Evolutionary conservation across 1,284 basidiomycete species (phyloP), one percentile per base, ranked within the genome.

Genomic region (Ceratobasidium papillatum): DNA sequence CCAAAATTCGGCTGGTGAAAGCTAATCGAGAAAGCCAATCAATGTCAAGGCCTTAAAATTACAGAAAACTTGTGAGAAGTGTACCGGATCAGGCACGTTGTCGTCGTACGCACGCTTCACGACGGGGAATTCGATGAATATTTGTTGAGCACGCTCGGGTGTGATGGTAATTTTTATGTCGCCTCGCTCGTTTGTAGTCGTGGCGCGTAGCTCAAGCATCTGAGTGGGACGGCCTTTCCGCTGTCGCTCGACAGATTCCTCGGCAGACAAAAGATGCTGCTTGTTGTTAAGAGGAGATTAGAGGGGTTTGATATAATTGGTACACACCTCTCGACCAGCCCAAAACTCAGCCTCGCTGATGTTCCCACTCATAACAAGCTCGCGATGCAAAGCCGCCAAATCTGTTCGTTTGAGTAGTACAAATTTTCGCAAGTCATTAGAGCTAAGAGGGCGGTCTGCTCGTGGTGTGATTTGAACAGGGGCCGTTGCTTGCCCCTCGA

Each of bases 111-210:
- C 96, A 80, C 90, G 92, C 62, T 92, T 90, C 7, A 99, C 94
- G 41, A 98, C 92, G 1, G 98, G 97, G 80, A 96, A 99, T 84
- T 98, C 96, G 78, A 98, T 96, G 79, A 99, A 99, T 61, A 99
- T 95, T 80, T 99, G 96, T 78, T 94, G 90, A 49, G 97, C 93
- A 47, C 98, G 86, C 81, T 97, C 95, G 7, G 94, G 94, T 1
- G 96, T 97, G 75, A 99, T 91, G 78, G 92, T 90, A 77, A 99
- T 96, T 81, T 92, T 94, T 80, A 95, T 89, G 81, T 95, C 91
- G 47, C 93, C 93, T 69, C 87, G 87, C 75, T 93, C 89, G 47
- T 91, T 85, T 45, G 91, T 87, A 19, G 69, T 32, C n/a, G 41
- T 54, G 49, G 25, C 52, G 25, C 69, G 69, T 12, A 72, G 45